Evolutionary conservation across 768 basidiomycete genomes (phyloP).

Genomic region (button mushroom (Agaricus bisporus)): DNA sequence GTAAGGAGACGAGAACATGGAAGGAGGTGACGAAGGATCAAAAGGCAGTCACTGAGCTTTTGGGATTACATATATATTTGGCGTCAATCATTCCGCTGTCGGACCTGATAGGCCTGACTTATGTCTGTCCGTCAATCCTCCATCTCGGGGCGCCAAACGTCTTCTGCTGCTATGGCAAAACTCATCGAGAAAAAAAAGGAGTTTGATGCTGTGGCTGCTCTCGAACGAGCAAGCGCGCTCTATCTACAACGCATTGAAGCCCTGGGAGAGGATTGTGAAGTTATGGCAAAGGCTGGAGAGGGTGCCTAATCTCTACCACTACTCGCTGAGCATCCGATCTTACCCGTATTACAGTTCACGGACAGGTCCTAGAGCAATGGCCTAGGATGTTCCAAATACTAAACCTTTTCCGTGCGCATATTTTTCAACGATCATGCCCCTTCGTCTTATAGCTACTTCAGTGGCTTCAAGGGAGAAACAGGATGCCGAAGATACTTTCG

Average conservation of each 20-base stretch:
- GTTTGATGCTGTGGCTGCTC: slow-evolving; percentile 65
- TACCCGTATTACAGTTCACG: slow-evolving; percentile 44
- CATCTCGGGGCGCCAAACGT: slow-evolving; percentile 39
- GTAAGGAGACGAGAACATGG: slow-evolving; percentile 7
- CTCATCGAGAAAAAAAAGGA: slow-evolving; percentile 79
- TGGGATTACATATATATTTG: slow-evolving; percentile 1
- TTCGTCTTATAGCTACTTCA: slow-evolving; percentile 16
- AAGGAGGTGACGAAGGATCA: not conserved
- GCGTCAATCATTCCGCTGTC: slow-evolving; percentile 12
- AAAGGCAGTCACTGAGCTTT: slow-evolving; percentile 8
- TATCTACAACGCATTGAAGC: slow-evolving; percentile 65
- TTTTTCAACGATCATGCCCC: not conserved
- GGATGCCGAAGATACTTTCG: slow-evolving; percentile 16
- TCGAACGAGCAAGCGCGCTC: slow-evolving; percentile 57
- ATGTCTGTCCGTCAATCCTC: slow-evolving; percentile 50
- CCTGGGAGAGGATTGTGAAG: slow-evolving; percentile 65
- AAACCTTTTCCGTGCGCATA: slow-evolving; percentile 48
- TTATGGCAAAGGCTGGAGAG: slow-evolving; percentile 73
- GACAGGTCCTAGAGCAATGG: slow-evolving; percentile 76
- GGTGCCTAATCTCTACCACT: slow-evolving; percentile 30
- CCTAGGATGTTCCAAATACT: slow-evolving; percentile 79
- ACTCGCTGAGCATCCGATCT: not conserved
- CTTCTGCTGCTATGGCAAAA: slow-evolving; percentile 46
- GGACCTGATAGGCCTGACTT: not conserved
- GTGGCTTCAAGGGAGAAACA: slow-evolving; percentile 43